These are phyloP conservation scores for Petunia secreta DNA, from an alignment of 257 asterid genomes.

Conservation along the genomic window DNA sequence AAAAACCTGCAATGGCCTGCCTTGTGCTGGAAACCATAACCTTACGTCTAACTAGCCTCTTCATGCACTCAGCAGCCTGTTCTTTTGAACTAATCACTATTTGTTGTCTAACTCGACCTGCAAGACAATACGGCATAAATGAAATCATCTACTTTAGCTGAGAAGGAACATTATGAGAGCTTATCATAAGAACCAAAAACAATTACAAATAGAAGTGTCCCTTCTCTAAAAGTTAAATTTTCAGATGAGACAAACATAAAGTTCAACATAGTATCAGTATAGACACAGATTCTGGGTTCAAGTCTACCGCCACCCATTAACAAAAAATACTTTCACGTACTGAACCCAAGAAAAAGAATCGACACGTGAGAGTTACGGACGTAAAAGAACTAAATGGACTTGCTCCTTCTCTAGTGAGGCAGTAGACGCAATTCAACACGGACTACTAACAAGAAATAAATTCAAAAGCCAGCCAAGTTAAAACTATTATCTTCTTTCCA, in stretches of 20 bases:
- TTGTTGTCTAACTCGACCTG: constrained; percentile 45
- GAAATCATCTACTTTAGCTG: background rate
- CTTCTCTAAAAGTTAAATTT: background rate
- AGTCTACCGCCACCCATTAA: too few species aligned
- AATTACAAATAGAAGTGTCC: background rate
- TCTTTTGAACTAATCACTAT: constrained; percentile 59
- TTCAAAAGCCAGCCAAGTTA: background rate
- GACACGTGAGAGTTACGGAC: background rate
- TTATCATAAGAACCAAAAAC: background rate
- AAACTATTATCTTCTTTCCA: background rate
- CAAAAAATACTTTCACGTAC: too few species aligned
- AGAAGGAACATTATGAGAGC: constrained; percentile 6
- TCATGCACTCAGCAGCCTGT: constrained; percentile 68
- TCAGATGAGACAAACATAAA: background rate
- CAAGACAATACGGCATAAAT: background rate
- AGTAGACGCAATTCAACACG: background rate
- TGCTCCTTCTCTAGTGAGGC: background rate
- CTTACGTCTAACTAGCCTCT: constrained; percentile 66
- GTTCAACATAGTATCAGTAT: background rate
- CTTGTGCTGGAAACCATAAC: constrained; percentile 90
- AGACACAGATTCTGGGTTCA: too few species aligned
- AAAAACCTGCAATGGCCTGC: constrained; percentile 84
- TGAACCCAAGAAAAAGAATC: background rate
- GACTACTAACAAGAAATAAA: background rate
- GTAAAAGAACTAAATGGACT: background rate